Base-by-base conservation (phyloP, 352 stramenopile species). In the Phytophthora kernoviae region DNA sequence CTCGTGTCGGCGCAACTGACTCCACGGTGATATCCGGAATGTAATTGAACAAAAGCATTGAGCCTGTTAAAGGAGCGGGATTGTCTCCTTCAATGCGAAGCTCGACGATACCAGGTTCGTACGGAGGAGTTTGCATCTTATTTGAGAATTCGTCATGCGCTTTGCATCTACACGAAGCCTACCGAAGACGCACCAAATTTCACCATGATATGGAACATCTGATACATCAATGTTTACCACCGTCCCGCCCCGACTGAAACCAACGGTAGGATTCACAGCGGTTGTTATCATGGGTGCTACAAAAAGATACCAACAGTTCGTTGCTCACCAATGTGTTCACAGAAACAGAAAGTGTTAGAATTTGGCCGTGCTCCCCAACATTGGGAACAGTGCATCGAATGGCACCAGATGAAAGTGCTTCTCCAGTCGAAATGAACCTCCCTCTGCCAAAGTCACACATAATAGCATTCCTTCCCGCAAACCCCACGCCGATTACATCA, bases 111-210 rank as follows among this genome's bases (percentile, higher is more conserved):
- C 51, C 65, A 12, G 62, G 65, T 10, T 14, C 21, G 42, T 72
- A 64, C 5, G 54, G 20, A 20, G 74, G 74, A 1, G 55, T 78
- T 26, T 51, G 17, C 74, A 83, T 41, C 65, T 32, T 0, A 79
- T 24, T 5, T 55, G 41, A 9, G 50, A 58, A 9, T 44, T 12
- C 4, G 56, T 63, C 15, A 72, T n/a, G 7, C 58, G 50, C 26
- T 37, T 62, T 46, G 41, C 75, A 15, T 10, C n/a, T 9, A 63
- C 42, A 1, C 15, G 18, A 24, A 50, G 18, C 10, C 62, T 47
- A 7, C 57, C 72, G 48, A 84, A 84, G 3, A 70, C 15, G 39
- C 75, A 84, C 21, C 32, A 65, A 2, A 75, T 30, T 1, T 55
- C 32, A 5, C 36, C 43, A 26, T 22, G 22, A 30, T 2, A 30